Percentiles rank a stretch among this genome's conserved stretches.
These are phyloP conservation scores for Mortierella sp. DNA, from an alignment of 371 early-diverging fungal species.

Conservation along the genomic window DNA sequence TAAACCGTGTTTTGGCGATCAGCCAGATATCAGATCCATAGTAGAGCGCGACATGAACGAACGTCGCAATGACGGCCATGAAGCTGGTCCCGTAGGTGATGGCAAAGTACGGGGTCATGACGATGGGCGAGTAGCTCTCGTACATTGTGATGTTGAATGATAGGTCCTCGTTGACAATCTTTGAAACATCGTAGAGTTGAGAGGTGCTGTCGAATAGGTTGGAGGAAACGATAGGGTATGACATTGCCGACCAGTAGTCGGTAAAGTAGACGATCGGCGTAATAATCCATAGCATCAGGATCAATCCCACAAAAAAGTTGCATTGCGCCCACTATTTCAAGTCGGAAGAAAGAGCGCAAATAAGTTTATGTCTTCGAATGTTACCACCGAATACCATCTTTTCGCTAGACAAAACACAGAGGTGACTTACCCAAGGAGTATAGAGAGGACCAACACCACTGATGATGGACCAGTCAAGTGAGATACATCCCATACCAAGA, in stretches of 20 bases:
- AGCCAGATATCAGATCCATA: constrained; percentile 74
- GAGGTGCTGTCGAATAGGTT: constrained; percentile 69
- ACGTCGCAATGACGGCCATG: constrained; percentile 73
- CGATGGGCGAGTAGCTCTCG: constrained; percentile 76
- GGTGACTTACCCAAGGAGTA: constrained; percentile 58
- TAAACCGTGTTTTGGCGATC: constrained; percentile 31
- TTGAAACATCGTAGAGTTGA: constrained; percentile 65
- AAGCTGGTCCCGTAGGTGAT: constrained; percentile 78
- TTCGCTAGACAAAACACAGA: neutral
- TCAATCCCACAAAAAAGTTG: constrained; percentile 75
- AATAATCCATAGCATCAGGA: constrained; percentile 79
- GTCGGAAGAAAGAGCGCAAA: neutral
- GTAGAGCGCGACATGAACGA: constrained; percentile 77
- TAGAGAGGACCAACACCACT: constrained; percentile 62
- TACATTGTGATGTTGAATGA: constrained; percentile 74
- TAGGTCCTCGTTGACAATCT: constrained; percentile 68
- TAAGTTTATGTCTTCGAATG: constrained; percentile 25
- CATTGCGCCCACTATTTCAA: constrained; percentile 73
- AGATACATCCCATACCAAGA: constrained; percentile 57
- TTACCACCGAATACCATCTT: neutral
- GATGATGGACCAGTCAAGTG: constrained; percentile 62
- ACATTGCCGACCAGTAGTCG: constrained; percentile 73
- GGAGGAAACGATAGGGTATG: constrained; percentile 73
- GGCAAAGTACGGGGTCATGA: constrained; percentile 84
- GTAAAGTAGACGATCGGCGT: constrained; percentile 76